Conservation (phyloP, 164 flowering plant species). For the Sedum album region DNA sequence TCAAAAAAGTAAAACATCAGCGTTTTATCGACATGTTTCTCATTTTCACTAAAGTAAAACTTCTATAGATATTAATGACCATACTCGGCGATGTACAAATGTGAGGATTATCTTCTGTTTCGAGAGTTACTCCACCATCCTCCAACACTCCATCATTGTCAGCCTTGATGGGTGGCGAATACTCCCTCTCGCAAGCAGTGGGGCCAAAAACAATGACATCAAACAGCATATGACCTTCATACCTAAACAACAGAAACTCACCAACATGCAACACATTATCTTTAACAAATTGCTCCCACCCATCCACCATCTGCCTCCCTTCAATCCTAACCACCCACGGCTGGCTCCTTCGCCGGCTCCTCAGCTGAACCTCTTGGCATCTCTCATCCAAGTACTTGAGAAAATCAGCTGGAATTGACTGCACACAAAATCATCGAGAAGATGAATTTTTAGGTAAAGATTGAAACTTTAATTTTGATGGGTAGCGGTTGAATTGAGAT, state of each 20-base stretch:
- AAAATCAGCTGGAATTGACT: conserved; percentile 6
- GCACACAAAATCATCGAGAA: neutral
- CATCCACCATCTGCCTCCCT: conserved; percentile 2
- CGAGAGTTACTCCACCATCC: neutral
- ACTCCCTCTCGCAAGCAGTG: neutral
- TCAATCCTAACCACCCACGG: conserved; percentile 1
- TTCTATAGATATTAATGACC: no score
- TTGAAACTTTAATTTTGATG: neutral
- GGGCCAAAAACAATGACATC: conserved; percentile 5
- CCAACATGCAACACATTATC: conserved; percentile 5
- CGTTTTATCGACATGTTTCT: neutral
- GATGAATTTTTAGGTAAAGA: neutral
- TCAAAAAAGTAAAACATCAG: no score
- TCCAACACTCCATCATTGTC: neutral
- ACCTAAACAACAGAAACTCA: conserved; percentile 3
- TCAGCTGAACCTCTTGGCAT: neutral
- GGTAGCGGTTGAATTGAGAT: neutral
- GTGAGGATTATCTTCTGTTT: neutral
- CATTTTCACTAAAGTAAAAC: no score
- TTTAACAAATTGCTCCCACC: conserved; percentile 3
- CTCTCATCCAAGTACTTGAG: neutral
- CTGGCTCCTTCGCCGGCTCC: neutral
- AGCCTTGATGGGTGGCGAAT: neutral
- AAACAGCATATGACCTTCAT: conserved; percentile 7
- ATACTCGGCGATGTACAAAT: no score